Evolutionary conservation across 2,329 filamentous ascomycete genomes (phyloP), one percentile per base, ranked within the genome.

Genomic region (Samsoniella hepiali): DNA sequence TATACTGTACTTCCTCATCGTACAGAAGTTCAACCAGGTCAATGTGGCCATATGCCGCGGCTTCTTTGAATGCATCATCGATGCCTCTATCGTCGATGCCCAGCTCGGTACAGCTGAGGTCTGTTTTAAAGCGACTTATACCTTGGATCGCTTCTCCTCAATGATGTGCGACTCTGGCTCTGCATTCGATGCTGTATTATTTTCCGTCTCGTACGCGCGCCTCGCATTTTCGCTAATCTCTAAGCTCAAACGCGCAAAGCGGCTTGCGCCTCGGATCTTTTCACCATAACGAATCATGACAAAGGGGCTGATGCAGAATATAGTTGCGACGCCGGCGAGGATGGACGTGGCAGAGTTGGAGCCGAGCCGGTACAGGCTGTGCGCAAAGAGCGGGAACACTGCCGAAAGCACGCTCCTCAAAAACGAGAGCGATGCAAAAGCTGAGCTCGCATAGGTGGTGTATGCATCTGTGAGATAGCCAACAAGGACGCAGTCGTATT

Each of bases 401-500:
- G 50, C 50, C 29, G 50, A 54, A 38, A 54, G 50, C 32, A 54
- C n/a, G 32, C 50, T 54, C 32, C 50, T 54, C 50, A 54, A 54
- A 54, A 54, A 54, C 50, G 50, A 54, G 32, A 54, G 50, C 50
- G 50, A 54, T 54, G 50, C 50, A 54, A 54, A 54, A 54, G 50
- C 50, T 11, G 50, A 54, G 50, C 50, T 54, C n/a, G 50, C 50
- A 38, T 54, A 54, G 50, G 50, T 54, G 50, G 50, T 54, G 29
- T 54, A 54, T 54, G 50, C 50, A 38, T 54, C 50, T 38, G 50
- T 54, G 10, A 54, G 50, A 54, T 54, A 54, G 32, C 50, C 50
- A 32, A 54, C 50, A 54, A 54, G 47, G 27, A 67, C 65, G 34
- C 64, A 62, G 50, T 65, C 62, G 45, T 81, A 75, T 63, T 83